Conservation (phyloP, 2,329 filamentous ascomycete species). For the Colletotrichum liaoningense region DNA sequence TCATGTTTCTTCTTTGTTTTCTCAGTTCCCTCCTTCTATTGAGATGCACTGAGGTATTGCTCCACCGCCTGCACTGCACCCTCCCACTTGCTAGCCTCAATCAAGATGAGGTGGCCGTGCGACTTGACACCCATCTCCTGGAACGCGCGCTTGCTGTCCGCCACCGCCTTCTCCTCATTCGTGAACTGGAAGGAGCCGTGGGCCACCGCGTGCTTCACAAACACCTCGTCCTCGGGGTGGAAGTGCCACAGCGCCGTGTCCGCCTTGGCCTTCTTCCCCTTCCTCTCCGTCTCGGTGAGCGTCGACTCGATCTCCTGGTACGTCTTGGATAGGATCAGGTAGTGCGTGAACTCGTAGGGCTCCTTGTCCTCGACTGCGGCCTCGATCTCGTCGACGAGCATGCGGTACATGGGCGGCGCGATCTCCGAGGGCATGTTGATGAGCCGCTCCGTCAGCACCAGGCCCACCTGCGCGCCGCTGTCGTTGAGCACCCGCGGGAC, state of each 20-base stretch:
- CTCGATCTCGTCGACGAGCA: slow-evolving; percentile 91
- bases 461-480: slow-evolving; percentile 72
- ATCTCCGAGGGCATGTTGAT: slow-evolving; percentile 98
- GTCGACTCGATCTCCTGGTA: slow-evolving; percentile 89
- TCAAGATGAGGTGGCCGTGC: slow-evolving; percentile 85
- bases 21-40: slow-evolving; percentile 33
- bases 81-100: slow-evolving; percentile 83
- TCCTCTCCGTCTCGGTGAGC: slow-evolving; percentile 73
- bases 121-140: slow-evolving; percentile 92
- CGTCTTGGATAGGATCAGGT: slow-evolving; percentile 90
- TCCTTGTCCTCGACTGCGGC: slow-evolving; percentile 91
- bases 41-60: slow-evolving; percentile 74
- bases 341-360: slow-evolving; percentile 93
- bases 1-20: slow-evolving; percentile 36
- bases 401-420: slow-evolving; percentile 91
- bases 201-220: slow-evolving; percentile 80
- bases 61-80: slow-evolving; percentile 80
- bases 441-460: slow-evolving; percentile 91
- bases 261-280: slow-evolving; percentile 74
- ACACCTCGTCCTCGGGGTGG: slow-evolving; percentile 93
- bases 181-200: slow-evolving; percentile 81
- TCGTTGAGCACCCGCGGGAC: slow-evolving; percentile 69
- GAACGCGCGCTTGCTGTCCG: slow-evolving; percentile 94
- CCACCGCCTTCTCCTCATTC: slow-evolving; percentile 82
- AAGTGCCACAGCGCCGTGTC: slow-evolving; percentile 83